Percentiles rank a stretch among this genome's conserved stretches.
Conservation (phyloP, 2,329 filamentous ascomycete species). For the Phaeophleospora eucalypticola region DNA sequence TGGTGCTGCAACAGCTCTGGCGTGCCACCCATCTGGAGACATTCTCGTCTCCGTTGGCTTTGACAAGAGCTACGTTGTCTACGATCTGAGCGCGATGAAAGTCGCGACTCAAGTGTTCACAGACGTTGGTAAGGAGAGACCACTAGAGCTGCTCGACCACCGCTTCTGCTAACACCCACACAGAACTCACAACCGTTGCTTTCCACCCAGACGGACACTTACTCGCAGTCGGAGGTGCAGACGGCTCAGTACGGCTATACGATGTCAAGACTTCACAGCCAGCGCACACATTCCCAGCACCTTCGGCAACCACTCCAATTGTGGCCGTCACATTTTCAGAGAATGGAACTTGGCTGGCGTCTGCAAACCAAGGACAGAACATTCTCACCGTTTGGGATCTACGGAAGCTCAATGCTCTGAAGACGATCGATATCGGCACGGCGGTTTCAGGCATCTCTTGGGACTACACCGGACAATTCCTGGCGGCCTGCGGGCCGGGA, state of each 20-base stretch:
- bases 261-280: conserved; percentile 75
- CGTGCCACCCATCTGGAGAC: conserved; percentile 76
- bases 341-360: conserved; percentile 94
- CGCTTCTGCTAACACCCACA: conserved; percentile 30
- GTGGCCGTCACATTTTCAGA: conserved; percentile 83
- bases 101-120: conserved; percentile 75
- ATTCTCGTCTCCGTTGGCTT: conserved; percentile 82
- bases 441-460: conserved; percentile 73
- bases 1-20: conserved; percentile 71
- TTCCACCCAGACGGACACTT: conserved; percentile 98
- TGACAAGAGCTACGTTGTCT: conserved; percentile 90
- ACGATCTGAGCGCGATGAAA: conserved; percentile 67
- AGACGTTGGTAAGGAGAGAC: conserved; percentile 63
- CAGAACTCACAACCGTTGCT: conserved; percentile 69
- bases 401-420: conserved; percentile 75
- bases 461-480: conserved; percentile 94
- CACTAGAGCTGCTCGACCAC: too few species aligned
- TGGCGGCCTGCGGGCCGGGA: conserved; percentile 74
- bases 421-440: conserved; percentile 80
- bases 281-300: conserved; percentile 64
- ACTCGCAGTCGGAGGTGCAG: conserved; percentile 74
- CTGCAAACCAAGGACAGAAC: conserved; percentile 70
- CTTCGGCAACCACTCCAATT: conserved; percentile 57
- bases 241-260: conserved; percentile 82
- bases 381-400: conserved; percentile 86